These are phyloP conservation scores for Zygosaccharomyces lentus DNA, from an alignment of 805 yeast genomes.

Conservation along the genomic window DNA sequence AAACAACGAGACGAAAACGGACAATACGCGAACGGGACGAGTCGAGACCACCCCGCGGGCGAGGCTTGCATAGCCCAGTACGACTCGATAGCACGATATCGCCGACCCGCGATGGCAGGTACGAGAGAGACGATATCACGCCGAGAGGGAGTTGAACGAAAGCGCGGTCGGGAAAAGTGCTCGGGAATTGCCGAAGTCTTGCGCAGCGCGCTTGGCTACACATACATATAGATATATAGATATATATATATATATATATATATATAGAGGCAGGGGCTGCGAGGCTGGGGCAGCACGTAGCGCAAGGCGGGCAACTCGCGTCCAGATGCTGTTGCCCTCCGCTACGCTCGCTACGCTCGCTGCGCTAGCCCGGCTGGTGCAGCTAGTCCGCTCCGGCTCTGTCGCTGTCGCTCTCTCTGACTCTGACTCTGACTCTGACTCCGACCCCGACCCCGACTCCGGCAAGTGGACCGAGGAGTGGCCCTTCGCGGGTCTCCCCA, in stretches of 20 bases:
- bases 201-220: neutral
- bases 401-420: neutral
- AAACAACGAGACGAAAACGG: conserved; percentile 3
- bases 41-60: no score
- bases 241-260: no score
- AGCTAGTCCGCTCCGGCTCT: neutral
- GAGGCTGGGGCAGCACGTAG: no score
- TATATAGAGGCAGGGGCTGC: no score
- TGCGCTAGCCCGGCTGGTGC: neutral
- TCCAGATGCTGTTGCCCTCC: neutral
- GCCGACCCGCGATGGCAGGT: neutral
- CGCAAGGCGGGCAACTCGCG: neutral
- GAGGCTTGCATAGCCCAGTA: no score
- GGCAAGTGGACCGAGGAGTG: conserved; percentile 62
- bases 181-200: neutral
- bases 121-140: neutral
- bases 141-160: no score
- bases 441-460: no score
- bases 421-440: no score
- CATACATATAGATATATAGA: no score
- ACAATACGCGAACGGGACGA: conserved; percentile 1
- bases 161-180: neutral
- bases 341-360: neutral
- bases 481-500: conserved; percentile 64
- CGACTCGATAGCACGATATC: neutral